These are phyloP conservation scores for Zygnema cylindricum DNA, from an alignment of 139 green algal genomes.

Conservation along the genomic window DNA sequence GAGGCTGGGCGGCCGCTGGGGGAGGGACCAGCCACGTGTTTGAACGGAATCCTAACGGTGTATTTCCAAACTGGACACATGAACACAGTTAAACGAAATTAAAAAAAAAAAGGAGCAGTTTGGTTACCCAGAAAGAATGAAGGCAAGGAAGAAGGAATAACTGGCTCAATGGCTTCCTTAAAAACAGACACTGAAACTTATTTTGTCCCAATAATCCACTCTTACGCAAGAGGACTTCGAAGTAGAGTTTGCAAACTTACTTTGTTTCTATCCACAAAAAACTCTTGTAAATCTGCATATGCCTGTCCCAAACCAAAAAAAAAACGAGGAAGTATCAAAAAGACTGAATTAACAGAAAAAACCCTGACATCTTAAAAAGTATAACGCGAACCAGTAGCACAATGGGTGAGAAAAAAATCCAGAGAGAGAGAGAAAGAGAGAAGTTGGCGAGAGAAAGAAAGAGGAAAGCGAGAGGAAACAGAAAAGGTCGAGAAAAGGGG, in stretches of 20 bases:
- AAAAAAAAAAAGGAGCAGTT: too few species aligned
- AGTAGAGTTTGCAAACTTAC: not conserved
- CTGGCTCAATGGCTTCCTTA: too few species aligned
- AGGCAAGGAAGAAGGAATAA: too few species aligned
- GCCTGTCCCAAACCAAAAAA: conserved; percentile 43
- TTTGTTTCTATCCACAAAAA: conserved; percentile 55
- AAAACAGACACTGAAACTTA: too few species aligned
- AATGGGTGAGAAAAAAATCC: conserved; percentile 4
- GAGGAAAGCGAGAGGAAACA: too few species aligned
- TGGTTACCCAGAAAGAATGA: not conserved
- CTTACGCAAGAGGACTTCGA: too few species aligned
- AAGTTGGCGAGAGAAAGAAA: too few species aligned
- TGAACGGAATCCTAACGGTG: conserved; percentile 53
- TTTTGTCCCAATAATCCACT: too few species aligned
- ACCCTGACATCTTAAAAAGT: conserved; percentile 38
- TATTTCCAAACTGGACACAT: conserved; percentile 64
- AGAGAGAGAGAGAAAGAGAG: too few species aligned
- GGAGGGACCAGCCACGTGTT: conserved; percentile 66
- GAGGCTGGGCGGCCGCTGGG: conserved; percentile 12
- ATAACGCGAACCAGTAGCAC: not conserved
- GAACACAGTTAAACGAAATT: too few species aligned
- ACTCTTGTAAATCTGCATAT: conserved; percentile 47
- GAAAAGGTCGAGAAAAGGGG: not conserved
- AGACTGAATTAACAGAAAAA: conserved; percentile 26
- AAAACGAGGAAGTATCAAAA: conserved; percentile 29